These are phyloP conservation scores for Herpetospermum pedunculosum DNA, from an alignment of 306 rosid species.

Conservation along the genomic window DNA sequence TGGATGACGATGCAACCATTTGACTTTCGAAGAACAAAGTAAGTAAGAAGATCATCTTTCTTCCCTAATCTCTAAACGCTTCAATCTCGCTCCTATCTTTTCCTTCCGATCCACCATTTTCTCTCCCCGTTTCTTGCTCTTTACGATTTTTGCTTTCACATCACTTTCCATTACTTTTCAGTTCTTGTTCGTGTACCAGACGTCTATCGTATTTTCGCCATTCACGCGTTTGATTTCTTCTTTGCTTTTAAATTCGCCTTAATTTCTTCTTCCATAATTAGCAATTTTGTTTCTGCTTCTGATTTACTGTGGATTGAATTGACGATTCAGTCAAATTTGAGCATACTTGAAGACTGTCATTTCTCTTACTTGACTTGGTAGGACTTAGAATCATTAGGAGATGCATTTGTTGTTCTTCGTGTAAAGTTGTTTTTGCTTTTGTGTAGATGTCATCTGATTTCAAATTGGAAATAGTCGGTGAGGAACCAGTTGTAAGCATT, in stretches of 20 bases:
- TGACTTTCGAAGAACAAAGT: slow-evolving; percentile 35
- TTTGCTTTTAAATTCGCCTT: background rate
- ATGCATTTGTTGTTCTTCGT: background rate
- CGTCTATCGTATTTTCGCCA: background rate
- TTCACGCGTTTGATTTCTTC: background rate
- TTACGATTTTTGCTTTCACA: slow-evolving; percentile 29
- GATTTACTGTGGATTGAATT: background rate
- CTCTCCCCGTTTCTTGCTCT: slow-evolving; percentile 49
- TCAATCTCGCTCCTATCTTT: slow-evolving; percentile 23
- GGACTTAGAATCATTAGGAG: background rate
- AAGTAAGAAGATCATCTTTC: slow-evolving; percentile 14
- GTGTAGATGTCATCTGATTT: slow-evolving; percentile 44
- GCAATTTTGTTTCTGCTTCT: background rate
- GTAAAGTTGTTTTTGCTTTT: background rate
- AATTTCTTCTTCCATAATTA: background rate
- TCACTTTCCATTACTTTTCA: slow-evolving; percentile 13
- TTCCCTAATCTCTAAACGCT: slow-evolving; percentile 25
- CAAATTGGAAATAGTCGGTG: slow-evolving; percentile 27
- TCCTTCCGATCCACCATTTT: slow-evolving; percentile 8
- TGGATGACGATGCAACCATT: slow-evolving; percentile 9
- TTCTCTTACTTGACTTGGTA: background rate
- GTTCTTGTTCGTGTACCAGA: background rate
- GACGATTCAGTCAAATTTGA: background rate
- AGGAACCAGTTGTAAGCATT: slow-evolving; percentile 17
- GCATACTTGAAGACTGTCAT: background rate